Evolutionary conservation across 768 basidiomycete genomes (phyloP).

Genomic region (Dacryopinax spathularia): DNA sequence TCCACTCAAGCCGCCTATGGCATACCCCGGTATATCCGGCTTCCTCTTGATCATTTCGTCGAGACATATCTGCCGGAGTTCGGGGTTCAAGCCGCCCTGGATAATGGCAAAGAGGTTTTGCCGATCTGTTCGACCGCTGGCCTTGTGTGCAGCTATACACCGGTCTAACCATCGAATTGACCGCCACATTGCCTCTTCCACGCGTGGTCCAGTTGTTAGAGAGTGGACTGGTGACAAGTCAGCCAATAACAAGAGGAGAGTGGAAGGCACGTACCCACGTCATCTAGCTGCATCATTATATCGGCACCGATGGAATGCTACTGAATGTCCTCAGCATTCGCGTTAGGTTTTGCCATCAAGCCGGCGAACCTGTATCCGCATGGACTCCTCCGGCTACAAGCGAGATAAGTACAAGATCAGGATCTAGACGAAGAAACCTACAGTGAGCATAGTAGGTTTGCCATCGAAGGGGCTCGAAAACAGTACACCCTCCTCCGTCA

Average conservation of each 20-base stretch:
- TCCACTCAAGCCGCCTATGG: conserved; percentile 78
- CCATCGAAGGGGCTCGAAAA: conserved; percentile 78
- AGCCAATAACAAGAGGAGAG: not conserved
- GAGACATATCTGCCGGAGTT: conserved; percentile 59
- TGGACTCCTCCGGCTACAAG: conserved; percentile 73
- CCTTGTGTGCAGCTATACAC: conserved; percentile 62
- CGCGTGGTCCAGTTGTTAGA: conserved; percentile 63
- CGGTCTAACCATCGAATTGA: conserved; percentile 84
- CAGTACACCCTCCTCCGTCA: conserved; percentile 78
- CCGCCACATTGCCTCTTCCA: conserved; percentile 76
- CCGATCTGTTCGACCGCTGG: conserved; percentile 43
- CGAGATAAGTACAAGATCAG: not conserved
- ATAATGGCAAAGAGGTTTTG: conserved; percentile 90
- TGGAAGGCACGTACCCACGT: conserved; percentile 49
- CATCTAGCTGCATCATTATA: conserved; percentile 90
- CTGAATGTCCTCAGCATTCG: conserved; percentile 35
- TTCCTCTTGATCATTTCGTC: conserved; percentile 68
- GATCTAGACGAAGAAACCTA: conserved; percentile 24
- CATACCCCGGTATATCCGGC: conserved; percentile 71
- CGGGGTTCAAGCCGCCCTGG: conserved; percentile 67
- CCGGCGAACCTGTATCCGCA: conserved; percentile 22
- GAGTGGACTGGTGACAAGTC: conserved; percentile 46
- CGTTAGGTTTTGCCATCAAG: conserved; percentile 1
- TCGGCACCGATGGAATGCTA: conserved; percentile 81
- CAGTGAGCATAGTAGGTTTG: conserved; percentile 76